Evolutionary conservation across 129 eudicot species (phyloP).

Genomic region (Gnaphalium uliginosum): DNA sequence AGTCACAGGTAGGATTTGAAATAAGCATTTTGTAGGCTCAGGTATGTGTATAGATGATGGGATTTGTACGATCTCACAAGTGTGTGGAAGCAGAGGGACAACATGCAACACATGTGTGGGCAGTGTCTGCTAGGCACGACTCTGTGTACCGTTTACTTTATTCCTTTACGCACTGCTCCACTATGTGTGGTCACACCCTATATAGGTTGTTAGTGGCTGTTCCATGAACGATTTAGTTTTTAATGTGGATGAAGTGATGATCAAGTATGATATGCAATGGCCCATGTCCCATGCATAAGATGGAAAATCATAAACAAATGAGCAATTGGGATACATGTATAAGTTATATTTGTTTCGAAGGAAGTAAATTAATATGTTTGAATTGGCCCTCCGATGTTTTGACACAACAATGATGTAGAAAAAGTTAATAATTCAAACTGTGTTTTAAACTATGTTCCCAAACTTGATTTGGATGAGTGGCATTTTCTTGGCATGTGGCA

Average conservation of each 20-base stretch:
- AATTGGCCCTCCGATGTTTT: not conserved
- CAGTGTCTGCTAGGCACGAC: too few relatives aligned
- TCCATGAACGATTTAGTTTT: not conserved
- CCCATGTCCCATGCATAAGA: not conserved
- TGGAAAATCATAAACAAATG: not conserved
- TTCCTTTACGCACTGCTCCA: too few relatives aligned
- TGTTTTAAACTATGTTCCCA: not conserved
- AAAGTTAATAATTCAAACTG: not conserved
- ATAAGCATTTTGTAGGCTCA: conserved; percentile 1
- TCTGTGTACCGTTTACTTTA: too few relatives aligned
- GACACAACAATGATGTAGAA: not conserved
- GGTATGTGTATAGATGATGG: conserved; percentile 1
- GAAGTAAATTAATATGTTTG: not conserved
- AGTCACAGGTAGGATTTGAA: not conserved
- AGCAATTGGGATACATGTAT: not conserved
- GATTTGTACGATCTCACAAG: not conserved
- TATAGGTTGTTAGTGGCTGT: not conserved
- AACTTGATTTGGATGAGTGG: not conserved
- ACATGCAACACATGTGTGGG: too few relatives aligned
- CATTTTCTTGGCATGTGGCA: not conserved
- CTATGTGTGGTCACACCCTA: not conserved
- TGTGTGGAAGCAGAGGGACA: too few relatives aligned
- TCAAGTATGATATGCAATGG: not conserved
- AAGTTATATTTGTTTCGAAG: conserved; percentile 1
- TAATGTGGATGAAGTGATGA: not conserved